Evolutionary conservation across 495 filamentous ascomycete species (phyloP), one percentile per base, ranked within the genome.

Genomic region (Penicillium turbatum): DNA sequence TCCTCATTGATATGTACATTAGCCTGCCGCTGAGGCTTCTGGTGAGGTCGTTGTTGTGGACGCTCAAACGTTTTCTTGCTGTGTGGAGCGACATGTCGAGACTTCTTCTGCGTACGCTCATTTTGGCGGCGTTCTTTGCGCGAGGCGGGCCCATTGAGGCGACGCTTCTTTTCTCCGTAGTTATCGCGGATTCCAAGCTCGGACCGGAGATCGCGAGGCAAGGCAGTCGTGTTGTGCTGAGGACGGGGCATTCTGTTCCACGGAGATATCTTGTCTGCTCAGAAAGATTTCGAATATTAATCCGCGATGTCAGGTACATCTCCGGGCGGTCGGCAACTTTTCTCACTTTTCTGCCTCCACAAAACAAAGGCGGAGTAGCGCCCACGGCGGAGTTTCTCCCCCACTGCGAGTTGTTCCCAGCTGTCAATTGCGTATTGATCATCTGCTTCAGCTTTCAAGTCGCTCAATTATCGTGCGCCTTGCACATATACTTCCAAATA

Each of bases 101-200:
- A 57, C 61, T 81, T 86, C 66, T 84, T 84, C 61, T 77, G 70
- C 30, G 64, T 60, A 44, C 84, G 72, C 52, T 81, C 82, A 21
- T 75, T 77, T 60, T 80, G 84, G 11, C 82, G 75, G 34, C 77
- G 74, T 37, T 87, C 82, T 74, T 87, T 88, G 48, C 84, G 79
- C 29, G 72, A 65, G 1, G 60, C 60, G 37, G 74, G 70, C 8
- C 67, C 69, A 30, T 66, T 71, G 6, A 64, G 67, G 42, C 64
- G 71, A 21, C 73, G 71, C 53, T 73, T 69, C 58, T 72, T 72
- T 5, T 66, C 64, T 12, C 68, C 65, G 38, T 72, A 73, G 3
- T 60, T 56, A 59, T 73, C 75, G 49, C 71, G 66, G 26, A 79
- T 72, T 3, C 79, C 80, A 15, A 90, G 63, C 62, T 87, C 79